Evolutionary conservation across 2,329 filamentous ascomycete species (phyloP), one percentile per base, ranked within the genome.

Genomic region (Westerdykella ornata): DNA sequence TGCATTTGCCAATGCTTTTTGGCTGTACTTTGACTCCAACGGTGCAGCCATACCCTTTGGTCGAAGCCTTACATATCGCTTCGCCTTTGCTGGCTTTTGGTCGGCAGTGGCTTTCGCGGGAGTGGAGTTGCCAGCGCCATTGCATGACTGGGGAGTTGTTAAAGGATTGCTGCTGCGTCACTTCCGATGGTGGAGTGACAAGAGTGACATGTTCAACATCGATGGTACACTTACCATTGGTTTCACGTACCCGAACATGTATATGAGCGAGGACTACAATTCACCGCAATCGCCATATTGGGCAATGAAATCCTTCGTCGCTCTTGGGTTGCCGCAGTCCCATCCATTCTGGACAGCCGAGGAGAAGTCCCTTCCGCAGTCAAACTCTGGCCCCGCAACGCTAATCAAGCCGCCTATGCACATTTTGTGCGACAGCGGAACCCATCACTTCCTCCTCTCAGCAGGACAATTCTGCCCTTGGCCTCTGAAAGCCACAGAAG

Each of bases 271-370:
- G 51, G 72, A 76, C 46, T 78, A 78, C 54, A 78, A 78, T 50
- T 78, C 75, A 1, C 73, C 75, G 0, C 75, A 78, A 44, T 77
- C 74, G 0, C 63, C 68, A 0, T 78, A 77, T 49, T 78, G 75
- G 75, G 70, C 67, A 6, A 55, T 77, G 16, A 78, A 78, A 42
- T 68, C 70, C 0, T 67, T 78, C 3, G 57, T 75, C 1, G 66
- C 65, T 0, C 53, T 75, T 0, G 63, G 59, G 0, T 42, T 77
- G 0, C 45, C 59, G 0, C 45, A 51, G 1, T 45, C 54, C 0
- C 60, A 74, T 35, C 51, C 60, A 0, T 77, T 78, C 40, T 78
- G 75, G 75, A 53, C 50, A 0, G 51, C 58, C 0, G 43, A 68
- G 2, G 70, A 77, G 7, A 66, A 70, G 41, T 63, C 68, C 0